Evolutionary conservation across 1,284 basidiomycete species (phyloP), one percentile per base, ranked within the genome.

Genomic region (Crucibulum cyathiforme): DNA sequence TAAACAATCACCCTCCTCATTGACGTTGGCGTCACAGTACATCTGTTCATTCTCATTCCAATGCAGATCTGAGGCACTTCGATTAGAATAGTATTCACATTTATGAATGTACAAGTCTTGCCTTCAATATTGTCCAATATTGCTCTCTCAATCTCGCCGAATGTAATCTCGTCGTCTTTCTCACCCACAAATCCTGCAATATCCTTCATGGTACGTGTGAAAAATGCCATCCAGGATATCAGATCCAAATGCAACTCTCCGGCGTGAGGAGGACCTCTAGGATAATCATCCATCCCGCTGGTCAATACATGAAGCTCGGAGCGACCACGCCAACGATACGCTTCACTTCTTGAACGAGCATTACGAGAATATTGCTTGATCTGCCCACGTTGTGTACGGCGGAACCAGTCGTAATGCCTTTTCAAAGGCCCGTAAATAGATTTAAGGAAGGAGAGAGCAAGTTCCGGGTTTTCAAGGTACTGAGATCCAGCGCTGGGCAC

Each of bases 221-320:
- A 97, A 78, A 93, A 95, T 10, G 88, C 96, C 90, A 98, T 95
- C 96, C 96, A 98, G 41, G 91, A 91, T 62, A 96, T 92, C 64
- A 98, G 78, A 76, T 98, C 96, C 53, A 98, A 75, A 74, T 98
- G 96, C 56, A 98, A 80, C 78, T 98, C 96, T 54, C 96, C 96
- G 1, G 90, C 84, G 70, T 96, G 94, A 8, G 96, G 90, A 36
- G 89, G 87, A 9, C 87, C 95, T 55, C 96, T 85, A 9, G 96
- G 96, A 74, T 96, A 98, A 76, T 98, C 96, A 73, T 98, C 96
- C 85, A 98, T 89, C 0, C 96, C 96, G 67, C 92, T 95, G 0
- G 96, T 97, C 56, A 98, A 78, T 34, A 98, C 92, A 77, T 98
- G 96, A 50, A 84, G 82, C 68, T 89, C 84, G 8, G 93, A 92